Evolutionary conservation across 148 eudicot genomes (phyloP).

Genomic region (Arbutus unedo): DNA sequence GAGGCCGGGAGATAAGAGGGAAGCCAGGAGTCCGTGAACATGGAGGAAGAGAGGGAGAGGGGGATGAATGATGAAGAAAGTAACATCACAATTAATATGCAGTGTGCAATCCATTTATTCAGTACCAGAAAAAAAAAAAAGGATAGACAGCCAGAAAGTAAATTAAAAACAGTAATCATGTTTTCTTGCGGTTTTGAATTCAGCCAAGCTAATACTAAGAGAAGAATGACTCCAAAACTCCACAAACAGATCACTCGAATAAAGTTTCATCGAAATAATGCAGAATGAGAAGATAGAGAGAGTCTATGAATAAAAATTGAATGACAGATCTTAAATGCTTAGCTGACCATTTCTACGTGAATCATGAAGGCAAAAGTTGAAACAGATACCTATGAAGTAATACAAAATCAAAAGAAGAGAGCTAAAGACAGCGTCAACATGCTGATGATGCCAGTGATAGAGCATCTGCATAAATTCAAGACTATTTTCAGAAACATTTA

Average conservation of each 20-base stretch:
- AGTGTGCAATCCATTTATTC: background rate
- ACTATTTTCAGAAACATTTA: background rate
- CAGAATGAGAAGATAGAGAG: background rate
- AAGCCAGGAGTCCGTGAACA: background rate
- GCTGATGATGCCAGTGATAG: slow-evolving; percentile 56
- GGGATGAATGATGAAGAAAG: background rate
- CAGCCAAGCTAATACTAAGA: background rate
- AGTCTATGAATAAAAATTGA: background rate
- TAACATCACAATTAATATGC: background rate
- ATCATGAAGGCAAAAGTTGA: background rate
- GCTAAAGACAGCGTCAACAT: slow-evolving; percentile 33
- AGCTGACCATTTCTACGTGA: background rate
- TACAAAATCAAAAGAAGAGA: slow-evolving; percentile 59
- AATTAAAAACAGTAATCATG: background rate
- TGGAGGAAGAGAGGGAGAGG: background rate
- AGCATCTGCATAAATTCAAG: slow-evolving; percentile 52
- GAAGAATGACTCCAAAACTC: background rate
- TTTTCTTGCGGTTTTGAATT: background rate
- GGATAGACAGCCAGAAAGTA: background rate
- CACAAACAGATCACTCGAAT: background rate
- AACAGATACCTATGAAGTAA: slow-evolving; percentile 67
- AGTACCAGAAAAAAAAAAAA: background rate
- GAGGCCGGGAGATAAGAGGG: background rate
- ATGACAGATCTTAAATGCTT: background rate
- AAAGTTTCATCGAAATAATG: background rate